Percentiles rank a stretch among this genome's conserved stretches.
These are phyloP conservation scores for Penicillium malachiteum DNA, from an alignment of 495 filamentous ascomycete species.

Conservation along the genomic window DNA sequence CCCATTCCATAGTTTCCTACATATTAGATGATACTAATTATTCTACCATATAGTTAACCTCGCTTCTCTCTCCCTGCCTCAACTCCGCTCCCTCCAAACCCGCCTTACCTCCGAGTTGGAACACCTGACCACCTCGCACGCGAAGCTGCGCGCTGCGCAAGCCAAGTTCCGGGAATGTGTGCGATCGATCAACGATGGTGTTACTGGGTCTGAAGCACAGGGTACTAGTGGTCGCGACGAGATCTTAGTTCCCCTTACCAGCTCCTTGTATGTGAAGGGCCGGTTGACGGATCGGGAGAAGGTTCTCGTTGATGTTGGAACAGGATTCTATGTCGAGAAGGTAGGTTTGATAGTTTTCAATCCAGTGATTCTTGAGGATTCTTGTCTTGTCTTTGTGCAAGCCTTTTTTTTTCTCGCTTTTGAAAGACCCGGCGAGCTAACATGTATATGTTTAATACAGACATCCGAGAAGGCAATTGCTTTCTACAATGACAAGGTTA, in stretches of 20 bases:
- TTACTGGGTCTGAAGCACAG: conserved; percentile 41
- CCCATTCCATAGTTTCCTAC: not conserved
- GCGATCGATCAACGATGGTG: conserved; percentile 62
- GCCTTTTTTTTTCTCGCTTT: not conserved
- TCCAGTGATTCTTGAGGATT: not conserved
- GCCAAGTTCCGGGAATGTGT: conserved; percentile 90
- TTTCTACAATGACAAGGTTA: conserved; percentile 85
- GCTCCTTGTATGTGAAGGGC: conserved; percentile 90
- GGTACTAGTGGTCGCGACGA: conserved; percentile 42
- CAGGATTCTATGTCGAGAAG: conserved; percentile 97
- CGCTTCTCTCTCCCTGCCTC: conserved; percentile 52
- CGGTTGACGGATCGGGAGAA: conserved; percentile 70
- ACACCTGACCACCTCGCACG: conserved; percentile 85
- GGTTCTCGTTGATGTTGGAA: conserved; percentile 93
- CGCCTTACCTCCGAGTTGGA: conserved; percentile 94
- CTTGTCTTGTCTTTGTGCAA: not conserved
- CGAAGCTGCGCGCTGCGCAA: conserved; percentile 84
- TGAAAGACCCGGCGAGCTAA: not conserved
- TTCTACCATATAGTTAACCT: conserved; percentile 55
- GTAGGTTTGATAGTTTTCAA: conserved; percentile 32
- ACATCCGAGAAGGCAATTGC: conserved; percentile 70
- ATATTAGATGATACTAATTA: not conserved
- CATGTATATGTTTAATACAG: conserved; percentile 25
- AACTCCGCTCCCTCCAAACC: conserved; percentile 76
- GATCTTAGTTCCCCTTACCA: conserved; percentile 87